A percentile compares a stretch with the other conserved stretches of the same genome.
phyloP scores from a whole-genome alignment of 1,284 basidiomycete genomes.

The Peniophora sp. region DNA sequence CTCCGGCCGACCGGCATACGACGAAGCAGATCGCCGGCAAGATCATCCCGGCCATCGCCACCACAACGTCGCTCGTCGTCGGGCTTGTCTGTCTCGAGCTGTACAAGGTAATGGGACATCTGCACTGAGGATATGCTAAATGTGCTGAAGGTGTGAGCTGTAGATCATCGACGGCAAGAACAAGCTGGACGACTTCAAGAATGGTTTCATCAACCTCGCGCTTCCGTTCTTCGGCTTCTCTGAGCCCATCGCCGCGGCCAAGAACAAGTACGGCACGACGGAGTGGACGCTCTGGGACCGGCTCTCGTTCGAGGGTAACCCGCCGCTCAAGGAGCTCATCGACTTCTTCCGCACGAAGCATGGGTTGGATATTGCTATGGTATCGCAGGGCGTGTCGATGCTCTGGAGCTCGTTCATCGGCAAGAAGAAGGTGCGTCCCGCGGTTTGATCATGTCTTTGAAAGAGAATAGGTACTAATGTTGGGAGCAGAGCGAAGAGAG shows the following conservation, averaged over 20 bases:
- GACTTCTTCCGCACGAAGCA: slow-evolving; percentile 82
- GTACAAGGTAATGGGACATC: slow-evolving; percentile 88
- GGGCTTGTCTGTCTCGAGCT: slow-evolving; percentile 95
- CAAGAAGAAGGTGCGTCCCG: slow-evolving; percentile 79
- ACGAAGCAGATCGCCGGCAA: slow-evolving; percentile 99
- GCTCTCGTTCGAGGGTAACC: slow-evolving; percentile 88
- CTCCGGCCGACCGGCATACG: slow-evolving; percentile 82
- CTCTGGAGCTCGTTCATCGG: slow-evolving; percentile 91
- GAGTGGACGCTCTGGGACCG: slow-evolving; percentile 99
- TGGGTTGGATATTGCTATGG: slow-evolving; percentile 90
- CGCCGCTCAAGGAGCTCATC: slow-evolving; percentile 83
- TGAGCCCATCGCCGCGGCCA: slow-evolving; percentile 91
- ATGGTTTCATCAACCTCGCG: slow-evolving; percentile 97
- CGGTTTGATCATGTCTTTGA: slow-evolving; percentile 5
- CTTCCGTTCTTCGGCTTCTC: slow-evolving; percentile 99
- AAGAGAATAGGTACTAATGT: not conserved
- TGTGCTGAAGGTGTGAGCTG: not conserved
- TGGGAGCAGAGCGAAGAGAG: slow-evolving; percentile 72
- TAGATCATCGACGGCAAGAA: slow-evolving; percentile 94
- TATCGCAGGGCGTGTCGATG: slow-evolving; percentile 96
- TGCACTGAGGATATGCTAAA: too few species aligned
- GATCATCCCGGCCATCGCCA: slow-evolving; percentile 99
- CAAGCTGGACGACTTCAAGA: slow-evolving; percentile 94
- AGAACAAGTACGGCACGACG: slow-evolving; percentile 78
- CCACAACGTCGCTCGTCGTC: slow-evolving; percentile 92